Evolutionary conservation across 2,329 filamentous ascomycete species (phyloP).

Genomic region (Verticillium isaacii): DNA sequence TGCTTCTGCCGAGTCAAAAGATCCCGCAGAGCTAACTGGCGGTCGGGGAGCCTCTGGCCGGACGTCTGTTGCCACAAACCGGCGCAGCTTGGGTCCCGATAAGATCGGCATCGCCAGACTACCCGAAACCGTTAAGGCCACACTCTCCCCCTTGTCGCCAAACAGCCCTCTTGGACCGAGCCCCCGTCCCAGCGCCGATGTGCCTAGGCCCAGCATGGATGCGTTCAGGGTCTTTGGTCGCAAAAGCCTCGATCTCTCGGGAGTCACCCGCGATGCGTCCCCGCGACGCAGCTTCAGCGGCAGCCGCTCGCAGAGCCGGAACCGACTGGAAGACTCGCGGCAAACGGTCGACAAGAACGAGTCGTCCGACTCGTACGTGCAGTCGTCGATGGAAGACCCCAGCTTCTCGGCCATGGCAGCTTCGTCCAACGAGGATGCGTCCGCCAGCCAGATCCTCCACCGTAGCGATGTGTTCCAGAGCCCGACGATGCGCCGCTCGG

Average conservation of each 20-base stretch:
- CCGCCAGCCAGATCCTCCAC: slow-evolving; percentile 84
- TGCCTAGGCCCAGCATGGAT: slow-evolving; percentile 49
- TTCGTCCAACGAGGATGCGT: slow-evolving; percentile 65
- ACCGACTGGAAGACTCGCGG: slow-evolving; percentile 38
- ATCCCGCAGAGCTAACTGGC: neutral
- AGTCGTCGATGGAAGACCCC: slow-evolving; percentile 66
- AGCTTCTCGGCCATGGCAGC: slow-evolving; percentile 66
- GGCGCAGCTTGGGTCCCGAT: slow-evolving; percentile 13
- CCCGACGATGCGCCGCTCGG: slow-evolving; percentile 59
- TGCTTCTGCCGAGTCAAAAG: slow-evolving; percentile 34
- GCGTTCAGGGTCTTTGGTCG: slow-evolving; percentile 39
- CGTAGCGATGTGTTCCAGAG: slow-evolving; percentile 85
- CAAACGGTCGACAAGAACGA: slow-evolving; percentile 49
- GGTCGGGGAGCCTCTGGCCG: slow-evolving; percentile 8
- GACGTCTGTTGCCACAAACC: slow-evolving; percentile 12
- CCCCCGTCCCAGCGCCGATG: slow-evolving; percentile 51
- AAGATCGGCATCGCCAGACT: slow-evolving; percentile 35
- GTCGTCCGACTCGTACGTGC: slow-evolving; percentile 70
- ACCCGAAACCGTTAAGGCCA: slow-evolving; percentile 56
- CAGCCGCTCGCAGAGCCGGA: slow-evolving; percentile 45
- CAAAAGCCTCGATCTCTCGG: slow-evolving; percentile 49
- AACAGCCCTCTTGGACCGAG: slow-evolving; percentile 37
- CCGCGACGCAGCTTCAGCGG: slow-evolving; percentile 61
- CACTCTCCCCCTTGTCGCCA: slow-evolving; percentile 49
- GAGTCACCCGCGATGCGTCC: slow-evolving; percentile 33